Conservation (phyloP, 2,329 filamentous ascomycete genomes). For the Aspergillus proliferans region DNA sequence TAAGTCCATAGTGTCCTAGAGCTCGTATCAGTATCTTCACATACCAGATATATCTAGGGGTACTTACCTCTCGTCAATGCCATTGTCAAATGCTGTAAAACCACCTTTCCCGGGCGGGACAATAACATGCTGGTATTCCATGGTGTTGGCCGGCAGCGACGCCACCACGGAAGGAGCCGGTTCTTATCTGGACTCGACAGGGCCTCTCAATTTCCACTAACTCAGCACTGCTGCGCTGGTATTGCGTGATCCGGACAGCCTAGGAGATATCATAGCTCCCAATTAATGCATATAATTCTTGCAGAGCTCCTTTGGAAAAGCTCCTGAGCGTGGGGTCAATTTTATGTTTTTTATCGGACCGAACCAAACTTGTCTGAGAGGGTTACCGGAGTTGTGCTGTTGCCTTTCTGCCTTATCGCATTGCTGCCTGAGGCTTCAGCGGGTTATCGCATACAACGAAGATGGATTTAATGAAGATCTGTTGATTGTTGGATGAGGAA, state of each 20-base stretch:
- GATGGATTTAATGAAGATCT: too few relatives aligned
- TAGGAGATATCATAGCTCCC: neutral
- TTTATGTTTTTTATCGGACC: too few relatives aligned
- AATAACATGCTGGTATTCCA: neutral
- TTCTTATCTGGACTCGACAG: neutral
- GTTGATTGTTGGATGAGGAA: too few relatives aligned
- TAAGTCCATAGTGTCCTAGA: constrained; percentile 16
- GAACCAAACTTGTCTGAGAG: too few relatives aligned
- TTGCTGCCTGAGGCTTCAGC: too few relatives aligned
- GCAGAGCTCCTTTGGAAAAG: neutral
- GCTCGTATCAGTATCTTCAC: neutral
- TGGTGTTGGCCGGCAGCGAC: neutral
- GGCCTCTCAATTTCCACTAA: neutral
- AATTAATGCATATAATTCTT: neutral
- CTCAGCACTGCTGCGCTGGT: neutral
- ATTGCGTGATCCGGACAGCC: neutral
- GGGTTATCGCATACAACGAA: too few relatives aligned
- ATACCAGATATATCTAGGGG: neutral
- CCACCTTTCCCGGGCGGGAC: neutral
- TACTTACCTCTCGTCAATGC: neutral
- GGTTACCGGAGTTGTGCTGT: too few relatives aligned
- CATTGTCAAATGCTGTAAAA: neutral
- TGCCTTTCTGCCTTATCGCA: too few relatives aligned
- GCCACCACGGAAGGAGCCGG: too few relatives aligned
- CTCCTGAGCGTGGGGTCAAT: too few relatives aligned